Base-by-base conservation (phyloP, 768 basidiomycete species). In the Grammothele lineata region DNA sequence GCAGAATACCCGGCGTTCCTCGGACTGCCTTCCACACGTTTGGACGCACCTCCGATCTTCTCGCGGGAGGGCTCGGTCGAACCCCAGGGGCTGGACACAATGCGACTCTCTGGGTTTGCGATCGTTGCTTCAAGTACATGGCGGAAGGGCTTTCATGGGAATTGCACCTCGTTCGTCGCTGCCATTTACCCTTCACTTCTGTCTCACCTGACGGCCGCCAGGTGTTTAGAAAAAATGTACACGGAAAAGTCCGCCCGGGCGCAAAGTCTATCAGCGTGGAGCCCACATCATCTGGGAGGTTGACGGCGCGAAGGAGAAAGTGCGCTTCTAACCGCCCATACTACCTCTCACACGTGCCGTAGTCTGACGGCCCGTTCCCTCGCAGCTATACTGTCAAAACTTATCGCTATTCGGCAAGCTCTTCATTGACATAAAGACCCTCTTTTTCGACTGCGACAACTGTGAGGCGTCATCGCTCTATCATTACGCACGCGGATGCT, bases 51-150 rank as follows among this genome's bases (percentile, higher is more conserved):
- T 83, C 83, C 9, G 87, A 91, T 53, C 59, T 90, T 21, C 66
- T 88, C 15, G 80, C 80, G 0, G 82, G 85, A 25, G 80, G 83
- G 5, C 62, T 85, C 43, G 70, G 71, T 25, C 71, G 80, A 18
- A 68, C 71, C 15, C 67, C 71, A 38, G 63, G 60, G 15, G 47
- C 60, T 14, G 74, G 69, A 3, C 81, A 81, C 52, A 72, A 73
- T 40, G 66, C 79, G 15, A 66, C 70, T 25, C 65, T 94, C 17
- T 93, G 83, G 79, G 90, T 94, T 5, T 95, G 92, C 62, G 87
- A 93, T 56, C 77, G 81, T 51, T 99, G 95, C 69, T 96, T 97
- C 82, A 98, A 96, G 69, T 99, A 99, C 62, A 91, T 93, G 85
- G 71, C 81, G 2, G 85, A 91, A 37, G 77, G 80, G 14, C 65